Conservation (phyloP, 805 yeast genomes). For the Cyberlindnera misumaiensis region DNA sequence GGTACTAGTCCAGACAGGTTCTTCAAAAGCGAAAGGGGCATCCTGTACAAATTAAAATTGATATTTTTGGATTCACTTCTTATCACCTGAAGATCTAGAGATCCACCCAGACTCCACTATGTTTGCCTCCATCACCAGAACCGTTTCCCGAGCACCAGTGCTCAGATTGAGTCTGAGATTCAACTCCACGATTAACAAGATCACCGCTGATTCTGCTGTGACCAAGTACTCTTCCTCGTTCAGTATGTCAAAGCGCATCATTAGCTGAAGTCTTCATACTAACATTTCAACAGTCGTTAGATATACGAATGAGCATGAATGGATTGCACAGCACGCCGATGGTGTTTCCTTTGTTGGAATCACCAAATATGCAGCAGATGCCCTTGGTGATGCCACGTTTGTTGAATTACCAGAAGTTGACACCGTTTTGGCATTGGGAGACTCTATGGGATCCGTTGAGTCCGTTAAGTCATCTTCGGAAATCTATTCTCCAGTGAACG, state of each 20-base stretch:
- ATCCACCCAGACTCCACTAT: too few species aligned
- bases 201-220: conserved; percentile 19
- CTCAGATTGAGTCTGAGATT: conserved; percentile 21
- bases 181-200: conserved; percentile 17
- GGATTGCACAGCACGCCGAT: conserved; percentile 84
- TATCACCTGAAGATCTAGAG: too few species aligned
- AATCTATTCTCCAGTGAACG: conserved; percentile 81
- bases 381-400: conserved; percentile 93
- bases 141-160: conserved; percentile 8
- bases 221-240: conserved; percentile 13
- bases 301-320: conserved; percentile 90
- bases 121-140: conserved; percentile 14
- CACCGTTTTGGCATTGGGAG: conserved; percentile 58
- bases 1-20: too few species aligned
- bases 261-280: too few species aligned
- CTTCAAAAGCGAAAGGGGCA: too few species aligned
- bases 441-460: conserved; percentile 87
- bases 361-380: conserved; percentile 91
- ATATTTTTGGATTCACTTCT: too few species aligned
- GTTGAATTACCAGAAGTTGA: conserved; percentile 83
- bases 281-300: conserved; percentile 31
- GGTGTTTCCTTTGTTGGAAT: conserved; percentile 86
- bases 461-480: conserved; percentile 92
- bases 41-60: too few species aligned
- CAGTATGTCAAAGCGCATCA: conserved; percentile 8